Percentiles rank a stretch among this genome's conserved stretches.
These are phyloP conservation scores for Coemansia sp. DNA, from an alignment of 192 early-diverging fungal genomes.

Conservation along the genomic window DNA sequence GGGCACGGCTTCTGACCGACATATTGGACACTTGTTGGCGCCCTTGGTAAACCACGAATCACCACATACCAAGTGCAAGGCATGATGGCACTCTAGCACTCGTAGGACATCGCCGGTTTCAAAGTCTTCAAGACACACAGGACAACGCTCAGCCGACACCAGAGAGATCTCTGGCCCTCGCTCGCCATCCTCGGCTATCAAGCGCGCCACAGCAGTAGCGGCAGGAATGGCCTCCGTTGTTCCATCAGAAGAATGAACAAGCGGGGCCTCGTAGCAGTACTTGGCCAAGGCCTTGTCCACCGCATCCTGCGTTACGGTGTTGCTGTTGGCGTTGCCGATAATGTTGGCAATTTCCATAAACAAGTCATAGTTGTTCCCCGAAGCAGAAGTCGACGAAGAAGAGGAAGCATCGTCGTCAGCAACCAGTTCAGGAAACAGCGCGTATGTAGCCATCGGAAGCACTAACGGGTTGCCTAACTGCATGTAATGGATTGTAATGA, in stretches of 20 bases:
- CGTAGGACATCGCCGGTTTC: conserved; percentile 24
- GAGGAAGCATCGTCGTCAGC: not conserved
- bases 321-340: conserved; percentile 23
- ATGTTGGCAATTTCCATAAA: conserved; percentile 43
- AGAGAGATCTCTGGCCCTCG: conserved; percentile 8
- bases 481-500: conserved; percentile 40
- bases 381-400: no score
- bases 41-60: conserved; percentile 49
- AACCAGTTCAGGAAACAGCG: conserved; percentile 35
- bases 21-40: conserved; percentile 43
- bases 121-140: conserved; percentile 43
- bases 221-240: not conserved
- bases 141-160: conserved; percentile 40
- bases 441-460: conserved; percentile 27
- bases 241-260: no score
- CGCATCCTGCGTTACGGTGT: conserved; percentile 35
- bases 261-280: conserved; percentile 13
- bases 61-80: conserved; percentile 34
- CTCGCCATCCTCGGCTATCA: not conserved
- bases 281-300: conserved; percentile 29
- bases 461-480: conserved; percentile 33
- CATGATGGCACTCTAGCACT: conserved; percentile 38
- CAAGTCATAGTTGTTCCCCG: conserved; percentile 38
- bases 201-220: conserved; percentile 6
- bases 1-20: conserved; percentile 32